Percentiles rank a stretch among this genome's conserved stretches.
Evolutionary conservation across 148 eudicot species (phyloP).

Genomic region (Chenopodium quinoa): DNA sequence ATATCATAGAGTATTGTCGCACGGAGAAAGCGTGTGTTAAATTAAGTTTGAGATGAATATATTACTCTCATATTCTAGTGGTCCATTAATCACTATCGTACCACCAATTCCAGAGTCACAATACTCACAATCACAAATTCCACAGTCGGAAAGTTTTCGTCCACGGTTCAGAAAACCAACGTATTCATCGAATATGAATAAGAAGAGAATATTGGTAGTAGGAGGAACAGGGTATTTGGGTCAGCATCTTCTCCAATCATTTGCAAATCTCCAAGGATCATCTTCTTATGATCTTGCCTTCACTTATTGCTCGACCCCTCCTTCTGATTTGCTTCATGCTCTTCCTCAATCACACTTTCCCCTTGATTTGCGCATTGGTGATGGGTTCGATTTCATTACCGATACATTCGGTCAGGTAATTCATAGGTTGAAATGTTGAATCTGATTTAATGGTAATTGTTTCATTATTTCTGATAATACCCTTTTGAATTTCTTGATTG

Average conservation of each 20-base stretch:
- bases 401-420: conserved; percentile 66
- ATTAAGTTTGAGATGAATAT: too few species aligned
- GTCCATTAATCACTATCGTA: too few species aligned
- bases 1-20: too few species aligned
- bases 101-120: too few species aligned
- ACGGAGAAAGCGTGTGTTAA: too few species aligned
- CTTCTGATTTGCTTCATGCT: conserved; percentile 55
- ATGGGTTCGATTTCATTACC: conserved; percentile 56
- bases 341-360: conserved; percentile 48
- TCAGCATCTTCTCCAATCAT: conserved; percentile 54
- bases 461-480: neutral
- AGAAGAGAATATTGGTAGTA: conserved; percentile 54
- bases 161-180: too few species aligned
- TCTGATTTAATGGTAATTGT: neutral
- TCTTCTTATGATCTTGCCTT: conserved; percentile 44
- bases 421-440: neutral
- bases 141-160: too few species aligned
- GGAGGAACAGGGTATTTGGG: conserved; percentile 93
- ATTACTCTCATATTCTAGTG: too few species aligned
- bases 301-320: conserved; percentile 60
- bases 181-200: conserved; percentile 25
- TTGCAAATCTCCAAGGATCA: conserved; percentile 28
- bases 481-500: neutral
- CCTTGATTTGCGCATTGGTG: conserved; percentile 50
- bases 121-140: too few species aligned